These are phyloP conservation scores for Oryza meyeriana DNA, from an alignment of 176 grass and related monocot genomes.

Conservation along the genomic window DNA sequence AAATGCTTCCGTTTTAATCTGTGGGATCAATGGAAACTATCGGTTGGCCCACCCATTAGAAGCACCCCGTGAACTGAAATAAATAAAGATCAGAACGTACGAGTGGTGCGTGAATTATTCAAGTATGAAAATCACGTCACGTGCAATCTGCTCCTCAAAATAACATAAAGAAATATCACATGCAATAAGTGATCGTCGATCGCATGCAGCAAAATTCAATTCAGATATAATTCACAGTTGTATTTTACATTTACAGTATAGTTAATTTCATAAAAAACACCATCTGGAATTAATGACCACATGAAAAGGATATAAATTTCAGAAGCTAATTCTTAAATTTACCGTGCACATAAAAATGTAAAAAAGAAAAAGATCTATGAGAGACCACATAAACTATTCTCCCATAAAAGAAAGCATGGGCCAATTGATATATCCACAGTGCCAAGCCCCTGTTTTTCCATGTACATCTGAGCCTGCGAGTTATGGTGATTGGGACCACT, in stretches of 20 bases:
- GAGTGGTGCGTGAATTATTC: not conserved
- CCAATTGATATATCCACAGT: not conserved
- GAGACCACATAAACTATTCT: not conserved
- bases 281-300: not conserved
- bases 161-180: not conserved
- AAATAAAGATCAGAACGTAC: not conserved
- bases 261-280: not conserved
- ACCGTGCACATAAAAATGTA: not conserved
- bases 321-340: not conserved
- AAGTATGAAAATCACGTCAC: conserved; percentile 10
- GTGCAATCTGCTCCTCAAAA: not conserved
- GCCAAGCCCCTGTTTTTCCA: conserved; percentile 9
- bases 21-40: not conserved
- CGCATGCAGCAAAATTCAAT: not conserved
- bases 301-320: not conserved
- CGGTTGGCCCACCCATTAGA: not conserved
- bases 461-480: conserved; percentile 6
- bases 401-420: not conserved
- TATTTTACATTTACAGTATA: not conserved
- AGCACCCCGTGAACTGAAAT: not conserved
- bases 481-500: conserved; percentile 18
- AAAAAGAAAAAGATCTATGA: not conserved
- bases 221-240: not conserved
- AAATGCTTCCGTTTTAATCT: not conserved
- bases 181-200: not conserved